Conservation (phyloP, 73 alveolate species). For the Paramecium tetraurelia region DNA sequence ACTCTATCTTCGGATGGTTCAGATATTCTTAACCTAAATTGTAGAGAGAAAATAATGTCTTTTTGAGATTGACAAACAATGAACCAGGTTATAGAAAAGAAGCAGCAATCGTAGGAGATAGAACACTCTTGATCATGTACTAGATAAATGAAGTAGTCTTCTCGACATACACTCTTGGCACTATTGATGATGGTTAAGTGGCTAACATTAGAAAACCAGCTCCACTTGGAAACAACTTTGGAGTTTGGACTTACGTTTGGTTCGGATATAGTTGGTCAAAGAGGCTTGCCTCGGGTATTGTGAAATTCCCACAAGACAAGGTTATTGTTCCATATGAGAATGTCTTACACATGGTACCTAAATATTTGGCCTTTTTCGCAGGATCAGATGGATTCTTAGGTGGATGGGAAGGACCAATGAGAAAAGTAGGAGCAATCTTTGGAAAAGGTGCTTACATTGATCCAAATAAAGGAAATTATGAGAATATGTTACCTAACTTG, state of each 20-base stretch:
- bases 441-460: slow-evolving; percentile 46
- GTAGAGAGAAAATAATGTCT: background rate
- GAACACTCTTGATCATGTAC: slow-evolving; percentile 20
- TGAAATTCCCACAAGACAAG: background rate
- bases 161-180: slow-evolving; percentile 35
- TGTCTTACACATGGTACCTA: slow-evolving; percentile 24
- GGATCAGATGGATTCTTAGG: slow-evolving; percentile 55
- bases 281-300: slow-evolving; percentile 23
- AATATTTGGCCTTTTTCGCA: background rate
- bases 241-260: slow-evolving; percentile 57
- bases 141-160: slow-evolving; percentile 23
- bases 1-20: slow-evolving; percentile 40
- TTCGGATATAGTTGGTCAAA: slow-evolving; percentile 26
- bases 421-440: slow-evolving; percentile 34
- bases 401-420: slow-evolving; percentile 39
- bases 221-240: slow-evolving; percentile 17
- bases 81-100: slow-evolving; percentile 38
- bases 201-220: slow-evolving; percentile 32
- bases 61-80: slow-evolving; percentile 27
- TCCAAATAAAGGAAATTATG: slow-evolving; percentile 42
- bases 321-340: background rate
- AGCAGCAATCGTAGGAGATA: slow-evolving; percentile 21
- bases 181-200: background rate
- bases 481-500: background rate
- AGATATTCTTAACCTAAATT: slow-evolving; percentile 25